A percentile compares a stretch with the other conserved stretches of the same genome.
Conservation (phyloP, 2,329 filamentous ascomycete species). For the Fusarium tjaetaba region DNA sequence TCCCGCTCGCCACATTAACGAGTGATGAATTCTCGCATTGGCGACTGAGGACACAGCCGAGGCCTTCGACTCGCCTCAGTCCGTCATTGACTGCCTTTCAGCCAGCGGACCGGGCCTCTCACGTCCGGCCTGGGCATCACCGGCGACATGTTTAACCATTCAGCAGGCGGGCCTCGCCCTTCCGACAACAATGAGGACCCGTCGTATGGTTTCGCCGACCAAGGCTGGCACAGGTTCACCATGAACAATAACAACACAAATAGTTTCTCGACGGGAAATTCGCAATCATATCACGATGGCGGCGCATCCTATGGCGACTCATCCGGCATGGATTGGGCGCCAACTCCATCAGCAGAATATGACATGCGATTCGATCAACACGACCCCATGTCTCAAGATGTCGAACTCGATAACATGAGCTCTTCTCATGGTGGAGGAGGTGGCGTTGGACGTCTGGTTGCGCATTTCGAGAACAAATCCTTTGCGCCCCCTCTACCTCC, state of each 20-base stretch:
- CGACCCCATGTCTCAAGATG: constrained; percentile 32
- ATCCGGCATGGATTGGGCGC: constrained; percentile 53
- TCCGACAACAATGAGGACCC: constrained; percentile 43
- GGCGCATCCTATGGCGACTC: constrained; percentile 42
- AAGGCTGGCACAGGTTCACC: constrained; percentile 48
- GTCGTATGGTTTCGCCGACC: constrained; percentile 47
- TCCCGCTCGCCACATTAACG: constrained; percentile 47
- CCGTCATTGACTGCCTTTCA: constrained; percentile 48
- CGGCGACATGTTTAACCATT: constrained; percentile 53
- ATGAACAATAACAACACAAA: constrained; percentile 35
- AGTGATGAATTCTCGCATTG: constrained; percentile 52
- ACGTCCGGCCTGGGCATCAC: constrained; percentile 46
- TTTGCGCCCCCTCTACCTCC: constrained; percentile 51
- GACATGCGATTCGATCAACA: constrained; percentile 44
- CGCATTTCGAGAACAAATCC: constrained; percentile 54
- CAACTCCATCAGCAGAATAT: constrained; percentile 43
- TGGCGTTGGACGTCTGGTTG: constrained; percentile 52
- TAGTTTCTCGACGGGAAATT: constrained; percentile 36
- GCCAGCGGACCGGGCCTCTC: constrained; percentile 48
- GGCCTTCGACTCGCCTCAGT: constrained; percentile 53
- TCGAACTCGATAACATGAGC: constrained; percentile 44
- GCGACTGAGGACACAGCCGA: constrained; percentile 49
- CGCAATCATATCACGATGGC: constrained; percentile 41
- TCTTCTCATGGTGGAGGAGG: constrained; percentile 39
- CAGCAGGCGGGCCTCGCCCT: constrained; percentile 46